Conservation (phyloP, 306 rosid genomes). For the Cucurbita moschata region DNA sequence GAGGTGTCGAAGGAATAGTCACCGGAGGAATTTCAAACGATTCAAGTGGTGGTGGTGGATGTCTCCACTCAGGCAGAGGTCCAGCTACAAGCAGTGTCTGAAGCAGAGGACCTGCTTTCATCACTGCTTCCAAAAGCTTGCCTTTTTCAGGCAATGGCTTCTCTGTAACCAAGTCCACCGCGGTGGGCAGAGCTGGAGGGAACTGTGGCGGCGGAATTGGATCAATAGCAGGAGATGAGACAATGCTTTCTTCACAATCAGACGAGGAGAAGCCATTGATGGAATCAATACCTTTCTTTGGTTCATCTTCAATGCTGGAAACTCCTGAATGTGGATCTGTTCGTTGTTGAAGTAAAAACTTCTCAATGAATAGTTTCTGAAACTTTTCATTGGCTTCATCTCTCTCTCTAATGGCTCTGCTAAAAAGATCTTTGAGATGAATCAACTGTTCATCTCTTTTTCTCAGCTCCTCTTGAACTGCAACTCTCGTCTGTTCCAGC, state of each 20-base stretch:
- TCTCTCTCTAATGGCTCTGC: constrained; percentile 56
- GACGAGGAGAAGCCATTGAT: constrained; percentile 69
- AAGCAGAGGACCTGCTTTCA: constrained; percentile 95
- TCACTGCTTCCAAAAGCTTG: constrained; percentile 87
- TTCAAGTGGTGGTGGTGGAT: constrained; percentile 92
- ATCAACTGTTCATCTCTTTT: constrained; percentile 67
- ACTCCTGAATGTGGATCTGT: constrained; percentile 65
- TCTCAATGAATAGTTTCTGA: constrained; percentile 47
- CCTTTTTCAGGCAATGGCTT: constrained; percentile 91
- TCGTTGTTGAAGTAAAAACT: constrained; percentile 28
- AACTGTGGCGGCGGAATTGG: constrained; percentile 33
- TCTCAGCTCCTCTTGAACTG: constrained; percentile 65
- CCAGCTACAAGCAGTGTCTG: constrained; percentile 84
- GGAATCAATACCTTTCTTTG: constrained; percentile 61
- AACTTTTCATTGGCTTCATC: constrained; percentile 72
- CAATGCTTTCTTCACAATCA: constrained; percentile 98
- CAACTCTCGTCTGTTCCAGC: constrained; percentile 58
- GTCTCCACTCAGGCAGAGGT: constrained; percentile 98
- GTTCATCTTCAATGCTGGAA: constrained; percentile 92
- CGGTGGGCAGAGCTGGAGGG: constrained; percentile 10
- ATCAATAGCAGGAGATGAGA: constrained; percentile 69
- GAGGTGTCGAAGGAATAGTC: constrained; percentile 42
- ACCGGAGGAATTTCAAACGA: constrained; percentile 86
- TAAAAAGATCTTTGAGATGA: constrained; percentile 49
- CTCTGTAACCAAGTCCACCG: constrained; percentile 31